Percentiles rank a stretch among this genome's conserved stretches.
These are phyloP conservation scores for Argentina anserina DNA, from an alignment of 306 rosid genomes.

Conservation along the genomic window DNA sequence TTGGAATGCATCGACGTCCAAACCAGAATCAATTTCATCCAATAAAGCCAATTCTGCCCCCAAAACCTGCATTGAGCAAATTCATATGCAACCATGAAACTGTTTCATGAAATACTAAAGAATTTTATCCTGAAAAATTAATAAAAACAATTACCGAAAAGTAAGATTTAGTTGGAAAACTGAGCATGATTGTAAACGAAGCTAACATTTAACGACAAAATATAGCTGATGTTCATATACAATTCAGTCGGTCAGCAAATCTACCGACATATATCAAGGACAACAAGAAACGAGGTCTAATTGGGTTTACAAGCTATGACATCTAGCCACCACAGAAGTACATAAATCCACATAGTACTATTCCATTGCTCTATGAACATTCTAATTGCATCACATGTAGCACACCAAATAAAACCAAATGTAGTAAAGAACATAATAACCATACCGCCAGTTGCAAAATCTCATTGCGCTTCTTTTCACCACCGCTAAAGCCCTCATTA, in stretches of 20 bases:
- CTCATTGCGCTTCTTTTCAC: conserved; percentile 90
- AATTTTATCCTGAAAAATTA: no score
- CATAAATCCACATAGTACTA: background rate
- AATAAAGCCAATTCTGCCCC: conserved; percentile 92
- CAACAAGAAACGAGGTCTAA: background rate
- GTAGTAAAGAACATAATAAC: no score
- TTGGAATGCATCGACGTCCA: conserved; percentile 93
- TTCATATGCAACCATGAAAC: background rate
- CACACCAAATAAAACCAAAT: background rate
- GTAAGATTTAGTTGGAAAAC: background rate
- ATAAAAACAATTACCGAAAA: background rate
- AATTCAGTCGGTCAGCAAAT: background rate
- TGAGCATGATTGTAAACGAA: background rate
- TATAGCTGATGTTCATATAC: background rate
- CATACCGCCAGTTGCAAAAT: conserved; percentile 84
- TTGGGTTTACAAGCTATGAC: background rate
- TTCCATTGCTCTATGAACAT: background rate
- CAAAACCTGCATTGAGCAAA: conserved; percentile 53
- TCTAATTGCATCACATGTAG: background rate
- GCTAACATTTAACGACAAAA: background rate
- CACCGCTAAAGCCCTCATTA: conserved; percentile 96
- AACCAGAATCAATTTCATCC: conserved; percentile 96
- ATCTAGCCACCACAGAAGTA: background rate
- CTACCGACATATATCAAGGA: background rate
- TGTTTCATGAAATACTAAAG: background rate